A percentile compares a stretch with the other conserved stretches of the same genome.
phyloP scores from a whole-genome alignment of 176 grass and related monocot species.

The Panicum miliaceum region DNA sequence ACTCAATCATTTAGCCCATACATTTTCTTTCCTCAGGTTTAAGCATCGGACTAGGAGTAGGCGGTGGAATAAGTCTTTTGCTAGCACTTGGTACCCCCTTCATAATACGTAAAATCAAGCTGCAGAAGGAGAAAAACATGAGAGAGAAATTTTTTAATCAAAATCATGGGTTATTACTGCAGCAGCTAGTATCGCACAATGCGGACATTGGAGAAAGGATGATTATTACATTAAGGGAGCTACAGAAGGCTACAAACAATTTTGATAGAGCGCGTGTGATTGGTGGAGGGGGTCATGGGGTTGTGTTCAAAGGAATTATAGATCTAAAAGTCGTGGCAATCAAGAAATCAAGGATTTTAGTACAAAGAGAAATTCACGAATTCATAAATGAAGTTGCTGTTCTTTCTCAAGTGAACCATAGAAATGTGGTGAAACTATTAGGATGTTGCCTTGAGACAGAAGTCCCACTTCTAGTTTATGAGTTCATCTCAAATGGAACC shows the following conservation, averaged over 20 bases:
- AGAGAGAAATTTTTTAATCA: conserved; percentile 54
- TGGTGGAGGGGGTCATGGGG: conserved; percentile 53
- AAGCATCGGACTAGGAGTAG: conserved; percentile 46
- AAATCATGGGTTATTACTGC: conserved; percentile 56
- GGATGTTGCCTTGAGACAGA: conserved; percentile 68
- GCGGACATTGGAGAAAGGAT: conserved; percentile 55
- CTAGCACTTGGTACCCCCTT: conserved; percentile 39
- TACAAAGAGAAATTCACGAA: conserved; percentile 52
- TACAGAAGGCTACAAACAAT: conserved; percentile 63
- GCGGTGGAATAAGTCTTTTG: conserved; percentile 21
- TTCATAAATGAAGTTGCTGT: conserved; percentile 64
- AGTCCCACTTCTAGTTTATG: conserved; percentile 58
- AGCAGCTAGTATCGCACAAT: conserved; percentile 46
- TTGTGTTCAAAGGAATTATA: conserved; percentile 59
- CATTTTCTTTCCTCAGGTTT: conserved; percentile 36
- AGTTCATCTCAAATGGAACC: conserved; percentile 68
- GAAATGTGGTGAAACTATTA: conserved; percentile 55
- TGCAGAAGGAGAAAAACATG: conserved; percentile 30
- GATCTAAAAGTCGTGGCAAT: conserved; percentile 52
- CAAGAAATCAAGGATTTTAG: conserved; percentile 59
- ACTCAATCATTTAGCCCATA: background rate
- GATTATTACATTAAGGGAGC: conserved; percentile 48
- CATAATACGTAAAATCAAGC: conserved; percentile 39
- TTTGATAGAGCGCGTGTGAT: conserved; percentile 44
- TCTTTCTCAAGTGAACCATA: conserved; percentile 66